phyloP scores from a whole-genome alignment of 768 basidiomycete species.

The Pleurotus giganteus region DNA sequence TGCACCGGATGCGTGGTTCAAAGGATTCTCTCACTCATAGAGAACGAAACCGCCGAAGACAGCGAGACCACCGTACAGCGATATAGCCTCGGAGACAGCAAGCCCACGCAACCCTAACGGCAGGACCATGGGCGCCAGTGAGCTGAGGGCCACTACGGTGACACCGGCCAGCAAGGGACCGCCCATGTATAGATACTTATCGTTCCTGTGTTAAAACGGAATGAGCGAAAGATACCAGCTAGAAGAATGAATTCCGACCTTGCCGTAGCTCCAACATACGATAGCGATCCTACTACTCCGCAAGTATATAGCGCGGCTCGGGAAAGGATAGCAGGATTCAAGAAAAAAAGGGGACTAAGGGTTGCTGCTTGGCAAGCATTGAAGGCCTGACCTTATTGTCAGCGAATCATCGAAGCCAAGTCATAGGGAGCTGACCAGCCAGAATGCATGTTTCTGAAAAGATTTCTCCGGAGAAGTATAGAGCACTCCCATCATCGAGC shows the following conservation, averaged over 20 bases:
- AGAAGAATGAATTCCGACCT: constrained; percentile 38
- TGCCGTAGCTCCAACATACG: constrained; percentile 88
- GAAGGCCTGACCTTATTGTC: constrained; percentile 53
- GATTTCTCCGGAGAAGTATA: constrained; percentile 78
- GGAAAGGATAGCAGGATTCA: constrained; percentile 80
- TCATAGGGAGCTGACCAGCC: constrained; percentile 53
- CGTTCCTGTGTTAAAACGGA: constrained; percentile 42
- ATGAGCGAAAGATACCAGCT: background rate
- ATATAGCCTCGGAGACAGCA: constrained; percentile 73
- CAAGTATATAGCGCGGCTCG: constrained; percentile 87
- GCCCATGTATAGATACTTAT: constrained; percentile 83
- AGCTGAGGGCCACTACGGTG: constrained; percentile 82
- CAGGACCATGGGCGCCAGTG: constrained; percentile 88
- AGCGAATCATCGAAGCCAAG: background rate
- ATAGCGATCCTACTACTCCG: constrained; percentile 82
- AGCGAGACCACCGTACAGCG: constrained; percentile 85
- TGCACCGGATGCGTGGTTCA: background rate
- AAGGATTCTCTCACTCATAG: constrained; percentile 64
- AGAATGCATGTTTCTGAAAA: constrained; percentile 75
- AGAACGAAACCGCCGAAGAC: constrained; percentile 87
- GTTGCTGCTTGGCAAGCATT: constrained; percentile 86
- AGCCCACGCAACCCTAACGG: constrained; percentile 78
- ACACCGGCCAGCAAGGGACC: constrained; percentile 88
- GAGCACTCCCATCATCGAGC: constrained; percentile 80
- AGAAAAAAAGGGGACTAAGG: constrained; percentile 85